Evolutionary conservation across 2,329 filamentous ascomycete species (phyloP).

Genomic region (Talaromyces sp.): DNA sequence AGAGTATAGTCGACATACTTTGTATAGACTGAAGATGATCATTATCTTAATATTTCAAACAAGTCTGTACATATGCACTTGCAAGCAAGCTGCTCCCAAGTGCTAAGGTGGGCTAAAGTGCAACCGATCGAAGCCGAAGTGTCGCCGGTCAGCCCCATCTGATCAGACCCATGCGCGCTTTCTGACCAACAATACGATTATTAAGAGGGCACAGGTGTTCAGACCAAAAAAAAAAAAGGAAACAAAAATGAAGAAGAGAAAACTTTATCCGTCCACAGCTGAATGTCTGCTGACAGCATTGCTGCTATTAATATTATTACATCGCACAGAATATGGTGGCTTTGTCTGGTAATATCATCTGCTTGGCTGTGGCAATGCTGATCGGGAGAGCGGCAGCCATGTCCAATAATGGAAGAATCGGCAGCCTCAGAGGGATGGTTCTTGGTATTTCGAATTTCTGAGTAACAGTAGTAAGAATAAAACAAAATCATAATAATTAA

Average conservation of each 20-base stretch:
- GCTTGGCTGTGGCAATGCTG: not conserved
- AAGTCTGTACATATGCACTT: too few relatives aligned
- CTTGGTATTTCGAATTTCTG: too few relatives aligned
- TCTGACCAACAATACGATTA: not conserved
- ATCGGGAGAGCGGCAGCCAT: not conserved
- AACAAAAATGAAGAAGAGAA: slow-evolving; percentile 1
- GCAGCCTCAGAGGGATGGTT: not conserved
- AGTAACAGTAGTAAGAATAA: not conserved
- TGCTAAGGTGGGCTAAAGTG: not conserved
- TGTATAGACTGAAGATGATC: not conserved
- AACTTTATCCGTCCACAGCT: not conserved
- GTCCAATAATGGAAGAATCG: not conserved
- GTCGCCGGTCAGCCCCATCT: not conserved
- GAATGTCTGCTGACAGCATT: not conserved
- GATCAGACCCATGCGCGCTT: not conserved
- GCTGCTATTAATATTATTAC: not conserved
- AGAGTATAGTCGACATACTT: too few relatives aligned
- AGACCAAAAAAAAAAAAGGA: not conserved
- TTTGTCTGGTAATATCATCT: not conserved
- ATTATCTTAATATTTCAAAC: not conserved
- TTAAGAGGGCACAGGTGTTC: not conserved
- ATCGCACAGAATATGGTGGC: not conserved
- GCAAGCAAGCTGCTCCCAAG: not conserved
- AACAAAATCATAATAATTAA: too few relatives aligned
- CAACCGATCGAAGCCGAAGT: not conserved